Base-by-base conservation (phyloP, 305 asterid genomes). In the Fraxinus sp. region DNA sequence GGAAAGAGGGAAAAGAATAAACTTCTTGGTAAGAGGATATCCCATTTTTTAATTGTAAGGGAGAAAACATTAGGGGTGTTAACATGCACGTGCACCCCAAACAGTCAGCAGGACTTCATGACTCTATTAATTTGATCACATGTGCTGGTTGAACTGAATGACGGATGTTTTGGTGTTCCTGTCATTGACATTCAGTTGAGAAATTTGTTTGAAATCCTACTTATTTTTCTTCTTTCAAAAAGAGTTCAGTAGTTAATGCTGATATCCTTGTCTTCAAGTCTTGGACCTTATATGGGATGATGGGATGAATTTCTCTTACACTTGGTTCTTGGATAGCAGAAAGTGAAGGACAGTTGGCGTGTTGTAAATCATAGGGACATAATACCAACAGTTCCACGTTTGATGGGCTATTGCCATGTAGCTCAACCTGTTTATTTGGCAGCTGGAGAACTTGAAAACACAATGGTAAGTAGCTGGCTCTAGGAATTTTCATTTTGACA, bases 341-440 rank as follows among this genome's bases (percentile, higher is more conserved):
- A 92, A 90, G 96, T 95, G 81, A 88, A 90, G 83, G 97, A 93
- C 80, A 96, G 98, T 89, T 96, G 98, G 98, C 90, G 98, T 88
- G 91, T 96, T 75, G 98, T 96, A 81, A 96, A 96, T 89, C 98
- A 93, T 77, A 86, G 99, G 85, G 99, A 96, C 91, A 96, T 95
- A 82, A 96, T 96, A 86, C 98, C 99, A 76, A 93, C 99, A 18
- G 98, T 96, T 81, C 99, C 99, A 32, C 98, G 98, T 62, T 86
- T 96, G 88, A 95, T 96, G 99, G 99, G 99, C 85, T 95, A 96
- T 87, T 95, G 98, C 87, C 99, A 96, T 81, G 98, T 96, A 62
- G 98, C 99, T 87, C 98, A 96, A 75, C 99, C 99, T 5, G 89
- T 96, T 84, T 96, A 89, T 93, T 87, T 96, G 86, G 91, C 91